Percentiles rank a stretch among this genome's conserved stretches.
phyloP scores from a whole-genome alignment of 169 alveolate genomes.

The Eimeria necatrix region DNA sequence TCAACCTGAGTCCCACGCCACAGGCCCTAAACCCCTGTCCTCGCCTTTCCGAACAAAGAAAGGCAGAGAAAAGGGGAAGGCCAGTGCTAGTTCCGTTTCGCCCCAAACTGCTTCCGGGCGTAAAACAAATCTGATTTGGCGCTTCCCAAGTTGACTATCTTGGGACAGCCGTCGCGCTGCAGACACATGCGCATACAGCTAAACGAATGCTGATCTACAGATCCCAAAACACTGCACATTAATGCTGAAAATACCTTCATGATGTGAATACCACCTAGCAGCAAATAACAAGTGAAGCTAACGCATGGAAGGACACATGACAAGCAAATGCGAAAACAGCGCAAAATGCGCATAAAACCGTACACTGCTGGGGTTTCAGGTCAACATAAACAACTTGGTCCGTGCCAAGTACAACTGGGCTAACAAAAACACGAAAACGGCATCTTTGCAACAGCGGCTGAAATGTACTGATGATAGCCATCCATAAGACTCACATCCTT shows the following conservation, averaged over 20 bases:
- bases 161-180: slow-evolving; percentile 99
- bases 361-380: too few relatives aligned
- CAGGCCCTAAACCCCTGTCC: too few relatives aligned
- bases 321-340: too few relatives aligned
- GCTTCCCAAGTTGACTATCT: slow-evolving; percentile 98
- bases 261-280: neutral
- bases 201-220: neutral
- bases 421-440: neutral
- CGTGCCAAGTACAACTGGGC: neutral
- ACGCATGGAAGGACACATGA: too few relatives aligned
- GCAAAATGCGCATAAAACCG: too few relatives aligned
- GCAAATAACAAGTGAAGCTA: neutral
- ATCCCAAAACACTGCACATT: neutral
- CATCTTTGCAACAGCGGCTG: neutral
- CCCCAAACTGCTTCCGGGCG: slow-evolving; percentile 97
- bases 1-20: neutral
- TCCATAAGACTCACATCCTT: slow-evolving; percentile 92
- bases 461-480: neutral
- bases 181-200: neutral
- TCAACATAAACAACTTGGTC: too few relatives aligned
- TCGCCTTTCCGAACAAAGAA: neutral
- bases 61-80: neutral
- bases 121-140: slow-evolving; percentile 98
- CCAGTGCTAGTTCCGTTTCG: slow-evolving; percentile 80
- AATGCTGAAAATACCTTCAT: neutral